Base-by-base conservation (phyloP, 163 green algal species). In the Coccomyxa subellipsoidea region DNA sequence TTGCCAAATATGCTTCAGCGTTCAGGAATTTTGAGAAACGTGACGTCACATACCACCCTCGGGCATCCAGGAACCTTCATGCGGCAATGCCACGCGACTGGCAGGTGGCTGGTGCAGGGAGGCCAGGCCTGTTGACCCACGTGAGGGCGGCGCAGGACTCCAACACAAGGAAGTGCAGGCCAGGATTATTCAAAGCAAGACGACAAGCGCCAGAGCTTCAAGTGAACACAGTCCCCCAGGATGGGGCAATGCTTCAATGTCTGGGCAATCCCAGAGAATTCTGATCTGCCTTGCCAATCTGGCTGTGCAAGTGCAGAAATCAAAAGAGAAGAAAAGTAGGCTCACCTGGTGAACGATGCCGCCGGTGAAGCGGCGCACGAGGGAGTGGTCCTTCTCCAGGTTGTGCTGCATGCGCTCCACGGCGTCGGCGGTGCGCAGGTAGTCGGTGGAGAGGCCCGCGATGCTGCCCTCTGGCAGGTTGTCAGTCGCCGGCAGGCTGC, bases 381-480 rank as follows among this genome's bases (percentile, higher is more conserved):
- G 31, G 27, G 31, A 27, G 34, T 77, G 70, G 70, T 77, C 70
- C 32, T 77, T 77, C 31, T 77, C 70, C n/a, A 77, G 70, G 70
- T 77, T 77, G 10, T 77, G 31, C 70, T 77, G 31, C 70, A 77
- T 38, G 70, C 70, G 70, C 70, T 77, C 70, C 18, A 34, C 70
- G 31, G 32, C 2, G 32, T 77, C 70, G 18, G 32, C 70, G 1
- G 32, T 34, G 32, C 70, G 70, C 70, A 77, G 70, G 32, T 77
- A 77, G 70, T 77, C 32, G 2, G 31, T 77, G 70, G 70, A 77
- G 31, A 77, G 70, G 10, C 70, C 70, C 2, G 66, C 66, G n/a
- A 73, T 34, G 66, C 66, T 73, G 66, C 29, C 29, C 27, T 73
- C 66, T 1, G 66, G 66, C 47, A 59, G 15, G 66, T n/a, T 31